Evolutionary conservation across 140 eudicot species (phyloP).

Genomic region (Stevia rebaudiana): DNA sequence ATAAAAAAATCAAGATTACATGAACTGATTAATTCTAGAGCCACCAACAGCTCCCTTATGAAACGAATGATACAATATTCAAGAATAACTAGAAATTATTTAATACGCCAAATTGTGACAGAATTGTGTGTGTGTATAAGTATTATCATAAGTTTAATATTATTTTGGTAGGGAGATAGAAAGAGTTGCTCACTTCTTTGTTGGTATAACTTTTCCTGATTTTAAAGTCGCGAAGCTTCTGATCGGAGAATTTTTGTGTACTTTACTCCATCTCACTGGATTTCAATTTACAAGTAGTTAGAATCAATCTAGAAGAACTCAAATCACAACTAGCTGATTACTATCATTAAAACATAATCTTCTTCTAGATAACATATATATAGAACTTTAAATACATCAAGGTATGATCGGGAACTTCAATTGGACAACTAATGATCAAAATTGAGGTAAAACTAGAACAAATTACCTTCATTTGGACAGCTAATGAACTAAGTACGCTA

Average conservation of each 20-base stretch:
- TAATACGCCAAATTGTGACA: too few relatives aligned
- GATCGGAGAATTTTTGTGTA: slow-evolving; percentile 16
- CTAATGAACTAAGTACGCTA: background rate
- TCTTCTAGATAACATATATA: background rate
- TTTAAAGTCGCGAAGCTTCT: slow-evolving; percentile 62
- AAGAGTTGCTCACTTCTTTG: slow-evolving; percentile 47
- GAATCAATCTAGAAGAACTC: slow-evolving; percentile 8
- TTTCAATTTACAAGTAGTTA: slow-evolving; percentile 25
- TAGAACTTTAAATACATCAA: background rate
- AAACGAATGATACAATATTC: background rate
- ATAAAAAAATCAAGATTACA: slow-evolving; percentile 1
- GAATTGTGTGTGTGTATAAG: background rate
- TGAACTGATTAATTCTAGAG: background rate
- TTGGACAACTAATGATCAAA: background rate
- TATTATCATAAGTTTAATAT: background rate
- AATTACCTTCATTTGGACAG: background rate
- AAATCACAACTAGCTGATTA: background rate
- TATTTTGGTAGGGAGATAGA: slow-evolving; percentile 1
- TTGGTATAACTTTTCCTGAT: slow-evolving; percentile 49
- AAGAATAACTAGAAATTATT: background rate
- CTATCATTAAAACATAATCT: background rate
- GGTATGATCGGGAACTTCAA: background rate
- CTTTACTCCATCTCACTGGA: slow-evolving; percentile 44
- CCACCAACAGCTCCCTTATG: slow-evolving; percentile 3
- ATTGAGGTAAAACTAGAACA: background rate